phyloP scores from a whole-genome alignment of 2,329 filamentous ascomycete species.

The Paradendryphiella salina region DNA sequence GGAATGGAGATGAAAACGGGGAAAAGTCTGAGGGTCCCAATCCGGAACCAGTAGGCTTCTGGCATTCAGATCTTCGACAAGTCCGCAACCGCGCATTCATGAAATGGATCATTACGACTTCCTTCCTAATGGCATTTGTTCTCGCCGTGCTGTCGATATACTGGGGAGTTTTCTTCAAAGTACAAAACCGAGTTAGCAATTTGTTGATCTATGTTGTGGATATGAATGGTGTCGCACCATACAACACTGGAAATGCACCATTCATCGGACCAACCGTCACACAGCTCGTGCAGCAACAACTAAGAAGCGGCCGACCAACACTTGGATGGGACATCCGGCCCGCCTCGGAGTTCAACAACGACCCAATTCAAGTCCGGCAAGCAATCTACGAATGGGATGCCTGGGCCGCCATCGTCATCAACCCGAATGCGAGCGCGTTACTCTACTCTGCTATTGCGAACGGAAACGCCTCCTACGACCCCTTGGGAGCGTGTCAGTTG shows the following conservation, averaged over 20 bases:
- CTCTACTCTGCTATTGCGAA: constrained; percentile 58
- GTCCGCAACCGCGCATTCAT: constrained; percentile 47
- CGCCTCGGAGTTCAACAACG: constrained; percentile 58
- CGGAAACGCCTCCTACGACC: constrained; percentile 64
- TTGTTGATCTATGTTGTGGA: constrained; percentile 62
- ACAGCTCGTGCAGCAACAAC: constrained; percentile 51
- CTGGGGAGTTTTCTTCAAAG: constrained; percentile 61
- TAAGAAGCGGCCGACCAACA: constrained; percentile 44
- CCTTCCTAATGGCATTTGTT: constrained; percentile 60
- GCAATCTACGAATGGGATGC: constrained; percentile 62
- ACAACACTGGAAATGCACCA: constrained; percentile 49
- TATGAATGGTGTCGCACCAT: constrained; percentile 63
- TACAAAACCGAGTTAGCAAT: constrained; percentile 53
- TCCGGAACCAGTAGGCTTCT: constrained; percentile 52
- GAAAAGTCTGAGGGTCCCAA: constrained; percentile 19
- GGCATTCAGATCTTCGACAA: constrained; percentile 47
- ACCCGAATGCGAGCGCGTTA: constrained; percentile 63
- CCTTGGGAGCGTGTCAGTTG: constrained; percentile 61
- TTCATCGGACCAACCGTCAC: constrained; percentile 62
- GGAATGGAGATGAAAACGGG: constrained; percentile 7
- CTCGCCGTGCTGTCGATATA: constrained; percentile 62
- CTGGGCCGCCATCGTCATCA: constrained; percentile 65
- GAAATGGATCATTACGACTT: constrained; percentile 51
- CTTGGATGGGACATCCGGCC: constrained; percentile 57
- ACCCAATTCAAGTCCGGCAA: constrained; percentile 60